Percentiles rank a stretch among this genome's conserved stretches.
These are phyloP conservation scores for Heimioporus sp. DNA, from an alignment of 768 basidiomycete species.

Conservation along the genomic window DNA sequence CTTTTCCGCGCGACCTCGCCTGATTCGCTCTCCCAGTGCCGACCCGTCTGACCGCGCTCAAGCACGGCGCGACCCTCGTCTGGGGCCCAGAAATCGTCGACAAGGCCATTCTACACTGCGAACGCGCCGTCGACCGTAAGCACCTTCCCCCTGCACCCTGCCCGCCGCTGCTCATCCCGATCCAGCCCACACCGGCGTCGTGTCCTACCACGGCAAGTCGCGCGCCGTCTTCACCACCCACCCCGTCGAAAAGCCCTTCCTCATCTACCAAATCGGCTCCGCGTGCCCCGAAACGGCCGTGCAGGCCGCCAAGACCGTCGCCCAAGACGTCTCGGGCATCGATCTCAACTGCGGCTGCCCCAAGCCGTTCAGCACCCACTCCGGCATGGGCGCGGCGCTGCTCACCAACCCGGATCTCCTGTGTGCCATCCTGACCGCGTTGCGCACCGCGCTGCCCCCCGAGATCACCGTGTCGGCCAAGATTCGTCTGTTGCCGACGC, in stretches of 20 bases:
- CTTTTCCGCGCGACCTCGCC: background rate
- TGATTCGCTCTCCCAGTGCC: conserved; percentile 53
- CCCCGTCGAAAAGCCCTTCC: conserved; percentile 89
- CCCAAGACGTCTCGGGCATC: conserved; percentile 87
- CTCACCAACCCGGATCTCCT: conserved; percentile 89
- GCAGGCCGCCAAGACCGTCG: conserved; percentile 83
- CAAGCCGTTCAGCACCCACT: conserved; percentile 90
- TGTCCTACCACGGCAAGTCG: conserved; percentile 82
- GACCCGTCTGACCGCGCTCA: conserved; percentile 80
- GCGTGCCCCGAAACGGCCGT: conserved; percentile 88
- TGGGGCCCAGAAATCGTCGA: conserved; percentile 98
- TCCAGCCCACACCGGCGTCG: conserved; percentile 78
- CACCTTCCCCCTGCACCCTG: conserved; percentile 3
- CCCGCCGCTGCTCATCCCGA: conserved; percentile 5
- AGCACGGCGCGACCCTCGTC: conserved; percentile 90
- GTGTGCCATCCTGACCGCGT: conserved; percentile 80
- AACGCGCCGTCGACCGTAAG: conserved; percentile 85
- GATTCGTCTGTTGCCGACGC: conserved; percentile 83
- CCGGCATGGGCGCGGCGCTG: conserved; percentile 96
- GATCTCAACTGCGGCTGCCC: conserved; percentile 99
- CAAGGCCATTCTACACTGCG: conserved; percentile 87
- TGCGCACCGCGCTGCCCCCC: conserved; percentile 69
- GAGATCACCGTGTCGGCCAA: conserved; percentile 91
- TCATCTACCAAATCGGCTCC: conserved; percentile 95
- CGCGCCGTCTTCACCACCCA: conserved; percentile 91